Evolutionary conservation across 495 filamentous ascomycete genomes (phyloP).

Genomic region (Cercophora newfieldiana): DNA sequence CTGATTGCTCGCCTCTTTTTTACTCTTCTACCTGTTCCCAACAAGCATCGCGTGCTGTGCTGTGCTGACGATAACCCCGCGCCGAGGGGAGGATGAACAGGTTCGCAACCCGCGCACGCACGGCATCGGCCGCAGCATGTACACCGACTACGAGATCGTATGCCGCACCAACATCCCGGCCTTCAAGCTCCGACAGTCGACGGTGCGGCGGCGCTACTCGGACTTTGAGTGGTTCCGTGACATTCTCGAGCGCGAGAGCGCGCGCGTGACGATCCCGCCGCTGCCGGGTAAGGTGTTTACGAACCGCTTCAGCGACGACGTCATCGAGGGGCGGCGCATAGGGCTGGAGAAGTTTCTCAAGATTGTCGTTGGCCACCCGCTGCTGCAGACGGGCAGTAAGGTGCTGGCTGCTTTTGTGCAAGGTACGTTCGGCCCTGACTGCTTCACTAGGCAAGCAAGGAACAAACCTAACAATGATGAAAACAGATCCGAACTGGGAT

Average conservation of each 20-base stretch:
- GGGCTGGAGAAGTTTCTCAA: constrained; percentile 94
- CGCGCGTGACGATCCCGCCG: constrained; percentile 92
- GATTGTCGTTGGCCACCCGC: constrained; percentile 95
- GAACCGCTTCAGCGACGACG: constrained; percentile 96
- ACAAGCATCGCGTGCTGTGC: not conserved
- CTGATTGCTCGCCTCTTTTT: not conserved
- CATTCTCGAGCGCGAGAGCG: constrained; percentile 92
- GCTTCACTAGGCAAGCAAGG: not conserved
- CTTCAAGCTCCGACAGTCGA: constrained; percentile 82
- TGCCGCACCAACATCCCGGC: constrained; percentile 98
- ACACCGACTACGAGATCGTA: constrained; percentile 96
- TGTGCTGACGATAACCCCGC: not conserved
- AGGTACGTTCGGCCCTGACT: constrained; percentile 55
- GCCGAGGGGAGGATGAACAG: constrained; percentile 43
- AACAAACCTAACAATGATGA: not conserved
- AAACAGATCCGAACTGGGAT: constrained; percentile 73
- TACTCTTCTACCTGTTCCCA: not conserved
- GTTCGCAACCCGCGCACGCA: constrained; percentile 95
- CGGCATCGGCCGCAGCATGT: constrained; percentile 91
- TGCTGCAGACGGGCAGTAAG: constrained; percentile 96
- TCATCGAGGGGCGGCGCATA: constrained; percentile 92
- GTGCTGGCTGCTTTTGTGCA: constrained; percentile 95
- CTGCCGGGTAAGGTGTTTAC: constrained; percentile 97
- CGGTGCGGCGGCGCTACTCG: constrained; percentile 89
- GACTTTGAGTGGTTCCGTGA: constrained; percentile 99